Evolutionary conservation across 2,329 filamentous ascomycete genomes (phyloP).

Genomic region (Fusarium sp.): DNA sequence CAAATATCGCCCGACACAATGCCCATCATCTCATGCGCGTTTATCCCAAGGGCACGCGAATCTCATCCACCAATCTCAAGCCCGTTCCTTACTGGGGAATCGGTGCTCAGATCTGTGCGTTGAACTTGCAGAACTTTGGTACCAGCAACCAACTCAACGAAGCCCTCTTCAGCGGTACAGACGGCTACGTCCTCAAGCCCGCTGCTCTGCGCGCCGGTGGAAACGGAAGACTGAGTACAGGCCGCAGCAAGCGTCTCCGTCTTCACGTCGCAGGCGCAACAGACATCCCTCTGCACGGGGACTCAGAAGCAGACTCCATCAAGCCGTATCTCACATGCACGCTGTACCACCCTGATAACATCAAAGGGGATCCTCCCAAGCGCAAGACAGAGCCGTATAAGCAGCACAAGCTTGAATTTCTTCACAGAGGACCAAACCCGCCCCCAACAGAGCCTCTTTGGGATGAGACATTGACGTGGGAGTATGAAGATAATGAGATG

Average conservation of each 20-base stretch:
- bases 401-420: slow-evolving; percentile 64
- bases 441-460: slow-evolving; percentile 69
- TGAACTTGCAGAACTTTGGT: slow-evolving; percentile 76
- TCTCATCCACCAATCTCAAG: slow-evolving; percentile 71
- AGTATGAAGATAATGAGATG: slow-evolving; percentile 73
- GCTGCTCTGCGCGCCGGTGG: slow-evolving; percentile 66
- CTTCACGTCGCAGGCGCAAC: slow-evolving; percentile 71
- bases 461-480: slow-evolving; percentile 74
- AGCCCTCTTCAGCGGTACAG: slow-evolving; percentile 71
- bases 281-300: slow-evolving; percentile 64
- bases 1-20: slow-evolving; percentile 67
- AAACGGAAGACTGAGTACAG: slow-evolving; percentile 57
- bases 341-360: slow-evolving; percentile 65
- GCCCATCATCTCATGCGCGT: slow-evolving; percentile 74
- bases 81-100: slow-evolving; percentile 72
- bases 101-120: slow-evolving; percentile 74
- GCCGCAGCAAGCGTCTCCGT: slow-evolving; percentile 59
- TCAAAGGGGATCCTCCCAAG: slow-evolving; percentile 62
- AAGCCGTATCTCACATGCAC: slow-evolving; percentile 73
- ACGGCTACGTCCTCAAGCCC: slow-evolving; percentile 74
- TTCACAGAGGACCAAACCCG: slow-evolving; percentile 67
- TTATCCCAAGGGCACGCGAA: slow-evolving; percentile 74
- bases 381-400: slow-evolving; percentile 69
- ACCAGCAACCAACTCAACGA: slow-evolving; percentile 74
- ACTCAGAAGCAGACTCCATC: slow-evolving; percentile 61